phyloP scores from a whole-genome alignment of 768 basidiomycete genomes.

The Crassisporium funariophilum region DNA sequence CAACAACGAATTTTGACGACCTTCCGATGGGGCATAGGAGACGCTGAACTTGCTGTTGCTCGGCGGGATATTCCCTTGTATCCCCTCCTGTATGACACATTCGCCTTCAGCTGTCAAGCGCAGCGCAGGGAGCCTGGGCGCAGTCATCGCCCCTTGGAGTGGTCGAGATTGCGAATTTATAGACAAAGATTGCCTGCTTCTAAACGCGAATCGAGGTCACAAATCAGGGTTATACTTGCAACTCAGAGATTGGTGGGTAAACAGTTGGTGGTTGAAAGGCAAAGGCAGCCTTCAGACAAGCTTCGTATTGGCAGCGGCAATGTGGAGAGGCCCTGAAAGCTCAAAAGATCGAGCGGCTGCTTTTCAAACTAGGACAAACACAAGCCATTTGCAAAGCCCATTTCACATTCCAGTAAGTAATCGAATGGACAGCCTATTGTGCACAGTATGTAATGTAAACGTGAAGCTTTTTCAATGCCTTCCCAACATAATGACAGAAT shows the following conservation, averaged over 20 bases:
- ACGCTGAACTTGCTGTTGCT: slow-evolving; percentile 64
- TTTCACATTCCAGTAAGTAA: slow-evolving; percentile 10
- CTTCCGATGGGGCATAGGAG: slow-evolving; percentile 50
- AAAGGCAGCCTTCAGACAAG: neutral
- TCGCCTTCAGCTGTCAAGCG: slow-evolving; percentile 53
- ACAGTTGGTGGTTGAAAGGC: neutral
- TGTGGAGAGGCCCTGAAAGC: slow-evolving; percentile 1
- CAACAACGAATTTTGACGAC: slow-evolving; percentile 21
- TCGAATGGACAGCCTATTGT: no score
- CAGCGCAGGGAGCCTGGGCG: slow-evolving; percentile 47
- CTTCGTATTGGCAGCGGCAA: neutral
- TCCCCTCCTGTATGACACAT: slow-evolving; percentile 44
- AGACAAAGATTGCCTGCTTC: neutral
- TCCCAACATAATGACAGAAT: slow-evolving; percentile 1
- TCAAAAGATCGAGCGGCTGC: slow-evolving; percentile 13
- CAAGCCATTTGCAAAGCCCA: slow-evolving; percentile 12
- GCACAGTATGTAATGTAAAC: no score
- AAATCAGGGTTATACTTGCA: no score
- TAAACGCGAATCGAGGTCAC: no score
- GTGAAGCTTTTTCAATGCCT: no score
- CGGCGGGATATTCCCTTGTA: slow-evolving; percentile 45
- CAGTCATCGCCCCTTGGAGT: slow-evolving; percentile 30
- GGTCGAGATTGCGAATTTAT: slow-evolving; percentile 3
- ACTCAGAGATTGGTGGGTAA: neutral
- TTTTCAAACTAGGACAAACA: slow-evolving; percentile 41